phyloP scores from a whole-genome alignment of 495 filamentous ascomycete species.

The Thermochaetoides thermophila region DNA sequence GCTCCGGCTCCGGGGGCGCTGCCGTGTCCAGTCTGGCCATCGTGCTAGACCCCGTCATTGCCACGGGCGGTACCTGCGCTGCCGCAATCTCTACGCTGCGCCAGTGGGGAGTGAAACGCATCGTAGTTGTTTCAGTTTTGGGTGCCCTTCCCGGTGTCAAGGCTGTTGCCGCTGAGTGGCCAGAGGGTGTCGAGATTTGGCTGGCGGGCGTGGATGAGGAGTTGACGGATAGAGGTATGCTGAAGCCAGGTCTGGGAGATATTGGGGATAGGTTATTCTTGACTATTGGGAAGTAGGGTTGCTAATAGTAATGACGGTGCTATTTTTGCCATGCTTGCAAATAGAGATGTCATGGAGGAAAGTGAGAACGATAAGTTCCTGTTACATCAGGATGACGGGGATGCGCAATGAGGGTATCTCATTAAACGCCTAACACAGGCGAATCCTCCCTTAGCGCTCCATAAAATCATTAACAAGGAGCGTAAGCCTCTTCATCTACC shows the following conservation, averaged over 20 bases:
- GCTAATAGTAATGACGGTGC: not conserved
- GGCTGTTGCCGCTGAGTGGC: conserved; percentile 58
- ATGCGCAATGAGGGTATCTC: too few species aligned
- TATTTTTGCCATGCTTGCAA: too few species aligned
- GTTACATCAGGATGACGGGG: too few species aligned
- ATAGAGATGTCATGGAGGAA: not conserved
- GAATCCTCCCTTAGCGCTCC: not conserved
- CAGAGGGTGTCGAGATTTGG: conserved; percentile 64
- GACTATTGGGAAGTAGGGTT: conserved; percentile 69
- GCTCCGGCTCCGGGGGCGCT: conserved; percentile 12
- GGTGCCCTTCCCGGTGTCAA: conserved; percentile 51
- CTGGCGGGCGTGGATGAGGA: conserved; percentile 63
- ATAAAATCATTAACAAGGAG: conserved; percentile 11
- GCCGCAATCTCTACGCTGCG: conserved; percentile 79
- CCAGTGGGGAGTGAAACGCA: conserved; percentile 77
- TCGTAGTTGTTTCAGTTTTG: conserved; percentile 66
- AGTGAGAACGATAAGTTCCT: too few species aligned
- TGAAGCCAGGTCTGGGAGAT: conserved; percentile 81
- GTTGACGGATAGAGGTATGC: conserved; percentile 67
- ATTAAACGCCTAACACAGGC: too few species aligned
- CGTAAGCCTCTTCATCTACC: conserved; percentile 63
- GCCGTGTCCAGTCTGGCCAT: conserved; percentile 49
- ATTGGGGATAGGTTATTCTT: conserved; percentile 87
- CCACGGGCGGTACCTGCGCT: conserved; percentile 77
- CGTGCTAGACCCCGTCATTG: conserved; percentile 83